Evolutionary conservation across 2,329 filamentous ascomycete species (phyloP).

Genomic region (Pseudocercospora musae): DNA sequence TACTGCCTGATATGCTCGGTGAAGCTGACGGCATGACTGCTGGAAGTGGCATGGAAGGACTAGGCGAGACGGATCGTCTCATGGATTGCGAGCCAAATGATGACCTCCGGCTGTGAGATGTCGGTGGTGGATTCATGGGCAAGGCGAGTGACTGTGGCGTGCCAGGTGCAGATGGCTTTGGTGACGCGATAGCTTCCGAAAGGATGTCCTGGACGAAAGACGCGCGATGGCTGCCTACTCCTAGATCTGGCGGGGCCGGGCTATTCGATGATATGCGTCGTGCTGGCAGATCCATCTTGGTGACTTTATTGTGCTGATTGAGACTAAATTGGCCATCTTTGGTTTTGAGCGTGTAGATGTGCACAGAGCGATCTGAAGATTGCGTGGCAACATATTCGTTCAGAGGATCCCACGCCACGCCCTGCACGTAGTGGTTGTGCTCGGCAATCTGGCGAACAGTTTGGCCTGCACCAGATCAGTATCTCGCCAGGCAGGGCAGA

Average conservation of each 20-base stretch:
- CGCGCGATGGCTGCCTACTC: conserved; percentile 48
- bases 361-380: conserved; percentile 94
- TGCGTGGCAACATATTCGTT: conserved; percentile 98
- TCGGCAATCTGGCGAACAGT: conserved; percentile 91
- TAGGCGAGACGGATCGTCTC: conserved; percentile 79
- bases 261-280: conserved; percentile 87
- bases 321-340: conserved; percentile 95
- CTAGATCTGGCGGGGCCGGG: conserved; percentile 82
- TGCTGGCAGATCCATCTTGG: conserved; percentile 89
- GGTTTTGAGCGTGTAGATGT: conserved; percentile 93
- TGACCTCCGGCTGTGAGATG: conserved; percentile 89
- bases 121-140: conserved; percentile 93
- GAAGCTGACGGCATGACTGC: conserved; percentile 94
- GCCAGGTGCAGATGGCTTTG: conserved; percentile 84
- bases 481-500: not conserved
- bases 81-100: conserved; percentile 77
- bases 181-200: conserved; percentile 67
- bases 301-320: conserved; percentile 72
- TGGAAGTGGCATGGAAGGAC: conserved; percentile 87
- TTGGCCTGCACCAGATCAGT: conserved; percentile 45
- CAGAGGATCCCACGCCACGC: conserved; percentile 94
- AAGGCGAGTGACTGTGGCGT: conserved; percentile 85
- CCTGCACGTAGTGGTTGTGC: conserved; percentile 97
- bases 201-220: conserved; percentile 59
- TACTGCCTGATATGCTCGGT: conserved; percentile 67